A percentile compares a stretch with the other conserved stretches of the same genome.
Evolutionary conservation across 176 grass and related monocot genomes (phyloP).

Genomic region (Tillandsia fasciculata): DNA sequence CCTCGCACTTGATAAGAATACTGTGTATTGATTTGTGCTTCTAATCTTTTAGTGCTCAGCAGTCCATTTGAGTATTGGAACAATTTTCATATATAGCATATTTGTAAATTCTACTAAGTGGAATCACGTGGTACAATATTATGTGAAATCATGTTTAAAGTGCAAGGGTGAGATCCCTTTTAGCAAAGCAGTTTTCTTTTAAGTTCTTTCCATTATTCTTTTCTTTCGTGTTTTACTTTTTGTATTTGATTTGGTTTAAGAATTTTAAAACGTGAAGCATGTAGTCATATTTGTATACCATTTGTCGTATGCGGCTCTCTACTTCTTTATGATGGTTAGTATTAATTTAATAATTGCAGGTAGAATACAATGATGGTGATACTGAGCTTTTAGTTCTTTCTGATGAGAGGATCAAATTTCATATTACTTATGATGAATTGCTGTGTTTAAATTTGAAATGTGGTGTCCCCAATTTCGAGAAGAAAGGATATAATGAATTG

Average conservation of each 20-base stretch:
- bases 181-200: neutral
- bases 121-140: neutral
- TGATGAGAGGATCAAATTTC: slow-evolving; percentile 77
- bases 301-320: neutral
- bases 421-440: slow-evolving; percentile 60
- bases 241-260: neutral
- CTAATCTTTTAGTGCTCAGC: neutral
- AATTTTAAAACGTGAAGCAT: slow-evolving; percentile 2
- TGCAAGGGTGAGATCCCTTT: neutral
- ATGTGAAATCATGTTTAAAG: neutral
- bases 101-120: neutral
- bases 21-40: neutral
- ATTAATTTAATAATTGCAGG: slow-evolving; percentile 31
- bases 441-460: slow-evolving; percentile 55
- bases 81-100: neutral
- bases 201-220: neutral
- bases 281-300: neutral
- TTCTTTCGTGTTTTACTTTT: neutral
- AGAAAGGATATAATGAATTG: slow-evolving; percentile 74
- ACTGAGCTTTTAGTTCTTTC: slow-evolving; percentile 49
- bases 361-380: slow-evolving; percentile 83
- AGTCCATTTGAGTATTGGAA: neutral
- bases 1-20: neutral
- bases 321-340: neutral
- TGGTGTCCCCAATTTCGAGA: slow-evolving; percentile 52